Evolutionary conservation across 495 filamentous ascomycete genomes (phyloP).

Genomic region (Penicillium simplicissimum): DNA sequence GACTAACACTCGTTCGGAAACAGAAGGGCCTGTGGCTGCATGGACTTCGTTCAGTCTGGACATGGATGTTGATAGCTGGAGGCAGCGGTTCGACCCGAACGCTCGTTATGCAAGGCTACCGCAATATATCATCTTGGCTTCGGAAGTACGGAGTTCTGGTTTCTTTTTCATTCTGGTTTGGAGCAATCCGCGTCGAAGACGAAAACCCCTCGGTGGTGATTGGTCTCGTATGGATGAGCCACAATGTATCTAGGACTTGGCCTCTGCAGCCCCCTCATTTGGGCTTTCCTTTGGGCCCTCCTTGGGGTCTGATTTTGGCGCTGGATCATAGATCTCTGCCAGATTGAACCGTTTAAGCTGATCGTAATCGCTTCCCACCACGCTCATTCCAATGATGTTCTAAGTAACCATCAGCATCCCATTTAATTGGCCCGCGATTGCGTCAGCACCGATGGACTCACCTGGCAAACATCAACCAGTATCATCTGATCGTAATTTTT

Average conservation of each 20-base stretch:
- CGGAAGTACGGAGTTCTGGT: neutral
- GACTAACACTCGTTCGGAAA: neutral
- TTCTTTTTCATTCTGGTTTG: neutral
- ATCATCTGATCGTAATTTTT: conserved; percentile 80
- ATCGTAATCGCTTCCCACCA: conserved; percentile 69
- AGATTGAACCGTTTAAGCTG: conserved; percentile 71
- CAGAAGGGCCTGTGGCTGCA: conserved; percentile 13
- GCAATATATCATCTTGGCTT: neutral
- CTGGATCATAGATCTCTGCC: conserved; percentile 61
- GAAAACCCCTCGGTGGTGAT: neutral
- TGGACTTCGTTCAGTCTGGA: conserved; percentile 2
- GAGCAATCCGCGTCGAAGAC: neutral
- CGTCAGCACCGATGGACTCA: conserved; percentile 40
- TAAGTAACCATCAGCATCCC: conserved; percentile 32
- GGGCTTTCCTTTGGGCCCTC: neutral
- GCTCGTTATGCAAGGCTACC: conserved; percentile 5
- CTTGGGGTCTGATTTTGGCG: conserved; percentile 26
- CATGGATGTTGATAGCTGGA: conserved; percentile 4
- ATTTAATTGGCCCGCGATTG: neutral
- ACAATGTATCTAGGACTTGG: conserved; percentile 2
- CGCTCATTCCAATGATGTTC: conserved; percentile 79
- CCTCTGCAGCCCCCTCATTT: conserved; percentile 2
- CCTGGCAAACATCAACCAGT: conserved; percentile 86
- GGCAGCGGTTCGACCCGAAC: neutral
- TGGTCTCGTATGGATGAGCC: neutral